phyloP scores from a whole-genome alignment of 1,139 yeast genomes.

The Protomyces lactucae-debilis region DNA sequence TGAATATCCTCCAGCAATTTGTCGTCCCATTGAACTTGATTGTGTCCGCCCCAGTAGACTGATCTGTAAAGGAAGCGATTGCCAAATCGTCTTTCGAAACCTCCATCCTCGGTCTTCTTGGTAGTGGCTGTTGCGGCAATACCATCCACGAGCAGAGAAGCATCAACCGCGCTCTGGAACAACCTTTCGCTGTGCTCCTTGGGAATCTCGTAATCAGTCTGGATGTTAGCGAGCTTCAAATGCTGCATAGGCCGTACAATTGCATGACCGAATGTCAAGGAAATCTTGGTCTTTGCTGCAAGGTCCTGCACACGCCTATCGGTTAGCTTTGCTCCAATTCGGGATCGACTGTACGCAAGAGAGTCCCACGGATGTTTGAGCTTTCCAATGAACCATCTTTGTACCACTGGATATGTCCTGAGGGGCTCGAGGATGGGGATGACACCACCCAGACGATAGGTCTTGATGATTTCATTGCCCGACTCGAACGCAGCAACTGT shows the following conservation, averaged over 20 bases:
- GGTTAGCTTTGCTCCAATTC: not conserved
- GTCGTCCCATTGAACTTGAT: conserved; percentile 24
- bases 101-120: not conserved
- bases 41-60: conserved; percentile 23
- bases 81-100: not conserved
- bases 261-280: not conserved
- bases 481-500: conserved; percentile 28
- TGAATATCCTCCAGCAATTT: not conserved
- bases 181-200: not conserved
- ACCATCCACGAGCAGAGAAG: not conserved
- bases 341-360: not conserved
- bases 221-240: not conserved
- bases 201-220: not conserved
- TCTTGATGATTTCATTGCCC: conserved; percentile 15
- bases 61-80: conserved; percentile 1
- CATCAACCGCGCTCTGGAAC: not conserved
- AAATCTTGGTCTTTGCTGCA: not conserved
- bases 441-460: conserved; percentile 27
- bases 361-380: conserved; percentile 28
- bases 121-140: not conserved
- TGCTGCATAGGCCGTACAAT: not conserved
- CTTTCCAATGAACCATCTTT: conserved; percentile 4
- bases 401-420: conserved; percentile 24
- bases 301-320: not conserved
- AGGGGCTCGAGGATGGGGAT: conserved; percentile 25